Evolutionary conservation across 2,329 filamentous ascomycete genomes (phyloP).

Genomic region (Pyrenochaeta sp.): DNA sequence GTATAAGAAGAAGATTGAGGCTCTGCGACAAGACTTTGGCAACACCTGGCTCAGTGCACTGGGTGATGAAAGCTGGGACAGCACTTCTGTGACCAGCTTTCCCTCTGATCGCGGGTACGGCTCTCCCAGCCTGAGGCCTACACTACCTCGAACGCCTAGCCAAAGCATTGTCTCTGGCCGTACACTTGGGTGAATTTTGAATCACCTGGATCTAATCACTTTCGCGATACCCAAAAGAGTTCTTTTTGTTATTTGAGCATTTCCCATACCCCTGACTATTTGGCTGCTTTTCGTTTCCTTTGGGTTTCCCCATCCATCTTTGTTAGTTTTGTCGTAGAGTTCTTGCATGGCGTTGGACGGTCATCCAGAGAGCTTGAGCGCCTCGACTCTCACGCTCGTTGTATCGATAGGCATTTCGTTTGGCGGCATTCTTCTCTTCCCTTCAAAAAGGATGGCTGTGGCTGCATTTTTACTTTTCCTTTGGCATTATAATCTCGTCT

Average conservation of each 20-base stretch:
- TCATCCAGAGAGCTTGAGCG: constrained; percentile 27
- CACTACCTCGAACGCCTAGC: constrained; percentile 43
- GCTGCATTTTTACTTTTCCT: constrained; percentile 33
- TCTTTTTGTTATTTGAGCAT: constrained; percentile 19
- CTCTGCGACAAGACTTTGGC: constrained; percentile 82
- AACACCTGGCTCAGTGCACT: constrained; percentile 87
- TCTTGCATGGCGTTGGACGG: constrained; percentile 45
- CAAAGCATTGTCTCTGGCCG: constrained; percentile 50
- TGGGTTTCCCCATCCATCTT: constrained; percentile 6
- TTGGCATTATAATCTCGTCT: constrained; percentile 8
- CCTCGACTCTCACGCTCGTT: constrained; percentile 37
- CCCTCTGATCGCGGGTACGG: constrained; percentile 40
- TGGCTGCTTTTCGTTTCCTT: constrained; percentile 7
- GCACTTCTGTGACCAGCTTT: constrained; percentile 38
- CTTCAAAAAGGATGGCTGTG: constrained; percentile 37
- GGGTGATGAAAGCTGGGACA: constrained; percentile 73
- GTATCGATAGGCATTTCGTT: constrained; percentile 29
- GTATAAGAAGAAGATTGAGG: constrained; percentile 88
- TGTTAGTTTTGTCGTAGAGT: constrained; percentile 14
- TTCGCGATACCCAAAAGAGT: constrained; percentile 49
- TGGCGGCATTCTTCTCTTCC: constrained; percentile 31
- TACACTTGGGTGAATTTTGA: constrained; percentile 42
- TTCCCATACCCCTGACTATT: constrained; percentile 7
- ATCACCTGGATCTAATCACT: constrained; percentile 27
- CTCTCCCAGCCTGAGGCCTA: constrained; percentile 42